phyloP scores from a whole-genome alignment of 148 eudicot genomes.

The Vaccinium darrowii region DNA sequence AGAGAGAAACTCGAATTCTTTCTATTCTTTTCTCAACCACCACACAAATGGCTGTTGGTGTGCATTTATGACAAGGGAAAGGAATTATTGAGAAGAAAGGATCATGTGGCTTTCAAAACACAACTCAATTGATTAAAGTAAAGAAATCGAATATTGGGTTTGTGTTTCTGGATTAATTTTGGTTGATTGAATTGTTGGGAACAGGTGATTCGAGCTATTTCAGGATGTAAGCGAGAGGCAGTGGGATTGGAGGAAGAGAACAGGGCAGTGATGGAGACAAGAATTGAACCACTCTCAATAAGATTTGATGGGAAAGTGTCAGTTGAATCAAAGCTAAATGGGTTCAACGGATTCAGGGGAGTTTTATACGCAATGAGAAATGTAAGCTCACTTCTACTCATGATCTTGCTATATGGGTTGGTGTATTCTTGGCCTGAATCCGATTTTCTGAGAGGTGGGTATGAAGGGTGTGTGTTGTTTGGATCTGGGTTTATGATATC shows the following conservation, averaged over 20 bases:
- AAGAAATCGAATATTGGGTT: background rate
- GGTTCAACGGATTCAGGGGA: conserved; percentile 65
- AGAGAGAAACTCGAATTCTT: background rate
- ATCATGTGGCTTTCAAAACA: background rate
- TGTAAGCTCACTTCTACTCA: conserved; percentile 53
- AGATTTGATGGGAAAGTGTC: conserved; percentile 54
- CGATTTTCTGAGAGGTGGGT: conserved; percentile 32
- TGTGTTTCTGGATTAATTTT: background rate
- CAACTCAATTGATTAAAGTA: background rate
- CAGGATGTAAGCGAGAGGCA: conserved; percentile 57
- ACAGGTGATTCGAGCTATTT: conserved; percentile 53
- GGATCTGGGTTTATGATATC: conserved; percentile 64
- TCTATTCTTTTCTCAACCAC: background rate
- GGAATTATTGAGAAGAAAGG: background rate
- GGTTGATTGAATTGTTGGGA: conserved; percentile 10
- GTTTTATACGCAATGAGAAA: conserved; percentile 70
- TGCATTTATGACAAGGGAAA: background rate
- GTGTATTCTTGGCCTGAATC: conserved; percentile 53
- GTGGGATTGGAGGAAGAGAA: conserved; percentile 66
- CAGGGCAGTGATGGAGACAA: conserved; percentile 54
- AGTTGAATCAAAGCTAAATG: conserved; percentile 58
- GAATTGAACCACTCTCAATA: conserved; percentile 48
- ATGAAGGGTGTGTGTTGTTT: conserved; percentile 39
- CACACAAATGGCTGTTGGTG: background rate
- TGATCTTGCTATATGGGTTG: conserved; percentile 51